Base-by-base conservation (phyloP, 768 basidiomycete species). In the Boletus rubescentipes region DNA sequence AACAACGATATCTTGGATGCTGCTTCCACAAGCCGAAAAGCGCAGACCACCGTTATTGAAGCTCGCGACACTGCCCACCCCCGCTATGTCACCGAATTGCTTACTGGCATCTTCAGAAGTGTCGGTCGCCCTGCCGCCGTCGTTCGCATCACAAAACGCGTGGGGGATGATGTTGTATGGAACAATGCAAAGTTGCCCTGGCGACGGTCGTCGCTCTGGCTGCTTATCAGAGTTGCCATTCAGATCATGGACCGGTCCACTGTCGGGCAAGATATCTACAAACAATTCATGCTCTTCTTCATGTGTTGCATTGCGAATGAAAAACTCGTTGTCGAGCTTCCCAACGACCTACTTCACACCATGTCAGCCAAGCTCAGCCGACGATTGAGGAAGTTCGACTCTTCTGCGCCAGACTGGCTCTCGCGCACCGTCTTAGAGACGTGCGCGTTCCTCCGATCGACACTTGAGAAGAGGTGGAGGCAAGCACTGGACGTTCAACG, bases 271-370 rank as follows among this genome's bases (percentile, higher is more conserved):
- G 36, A 37, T 16, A 59, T 62, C 0, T 83, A 84, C 68, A 83
- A 84, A 51, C 16, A 41, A 7, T 83, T 83, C 63, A 76, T 81
- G 64, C 48, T 77, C 3, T 80, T 72, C 46, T 66, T 80, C 44
- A 61, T 57, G 64, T 23, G 49, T 75, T 45, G 59, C 70, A 48
- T 70, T 2, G 61, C 76, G 5, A 34, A 60, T 4, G 23, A 61
- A 8, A 67, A 66, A 8, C 45, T 65, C 0, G 43, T 52, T 3
- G 10, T 2, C 0, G 49, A 64, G 12, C 44, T 61, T 15, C 32
- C 58, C 4, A 70, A 57, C 36, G 66, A 76, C 34, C 2, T 70
- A 9, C 61, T 76, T 6, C 64, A 62, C 14, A 61, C 31, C 31
- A 69, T 70, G 63, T 64, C 61, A 1, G 42, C 61, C 12, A 72